Evolutionary conservation across 495 filamentous ascomycete species (phyloP).

Genomic region (Penicillium steckii): DNA sequence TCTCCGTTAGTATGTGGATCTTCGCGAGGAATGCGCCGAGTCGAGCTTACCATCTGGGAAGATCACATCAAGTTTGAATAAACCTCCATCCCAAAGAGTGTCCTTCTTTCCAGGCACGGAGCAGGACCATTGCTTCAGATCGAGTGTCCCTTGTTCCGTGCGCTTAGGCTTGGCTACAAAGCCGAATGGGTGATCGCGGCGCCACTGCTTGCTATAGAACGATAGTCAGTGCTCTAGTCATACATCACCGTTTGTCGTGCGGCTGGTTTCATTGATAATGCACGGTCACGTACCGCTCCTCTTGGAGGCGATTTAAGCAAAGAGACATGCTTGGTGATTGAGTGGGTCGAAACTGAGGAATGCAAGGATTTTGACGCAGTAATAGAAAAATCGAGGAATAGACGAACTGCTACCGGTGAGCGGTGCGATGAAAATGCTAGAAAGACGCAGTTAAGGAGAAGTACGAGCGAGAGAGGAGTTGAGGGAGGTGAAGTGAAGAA

Average conservation of each 20-base stretch:
- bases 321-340: slow-evolving; percentile 65
- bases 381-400: not conserved
- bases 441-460: not conserved
- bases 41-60: slow-evolving; percentile 86
- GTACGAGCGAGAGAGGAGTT: not conserved
- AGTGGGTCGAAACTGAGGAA: not conserved
- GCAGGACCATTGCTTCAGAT: slow-evolving; percentile 95
- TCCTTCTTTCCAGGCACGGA: slow-evolving; percentile 93
- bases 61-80: slow-evolving; percentile 88
- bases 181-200: slow-evolving; percentile 93
- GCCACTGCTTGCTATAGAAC: slow-evolving; percentile 82
- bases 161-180: slow-evolving; percentile 91
- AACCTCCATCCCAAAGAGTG: slow-evolving; percentile 93
- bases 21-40: slow-evolving; percentile 8
- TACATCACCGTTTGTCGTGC: too few relatives aligned
- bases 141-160: slow-evolving; percentile 74
- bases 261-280: not conserved
- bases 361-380: not conserved
- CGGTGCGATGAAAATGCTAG: slow-evolving; percentile 1
- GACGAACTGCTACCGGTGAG: not conserved
- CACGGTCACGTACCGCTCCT: slow-evolving; percentile 71
- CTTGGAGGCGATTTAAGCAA: slow-evolving; percentile 82
- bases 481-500: not conserved
- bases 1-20: slow-evolving; percentile 14
- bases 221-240: too few relatives aligned